Evolutionary conservation across 305 asterid genomes (phyloP), one percentile per base, ranked within the genome.

Genomic region (Fraxinus albicans): DNA sequence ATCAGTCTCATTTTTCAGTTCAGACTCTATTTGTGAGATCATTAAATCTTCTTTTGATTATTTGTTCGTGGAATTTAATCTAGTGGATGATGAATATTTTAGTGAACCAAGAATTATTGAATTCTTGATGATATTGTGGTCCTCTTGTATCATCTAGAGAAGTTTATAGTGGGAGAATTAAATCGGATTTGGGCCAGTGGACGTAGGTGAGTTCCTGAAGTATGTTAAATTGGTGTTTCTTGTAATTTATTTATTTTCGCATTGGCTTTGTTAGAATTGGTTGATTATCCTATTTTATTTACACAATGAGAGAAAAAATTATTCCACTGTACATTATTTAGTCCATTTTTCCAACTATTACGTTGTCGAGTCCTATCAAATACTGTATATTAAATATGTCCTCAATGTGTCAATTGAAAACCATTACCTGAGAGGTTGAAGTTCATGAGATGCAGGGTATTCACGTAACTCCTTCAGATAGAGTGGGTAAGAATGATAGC

Each of bases 401-500:
- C 27, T 8, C 13, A 19, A 69, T 67, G 8, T 27, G 35, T 65
- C 63, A 70, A 12, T 29, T 33, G 44, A 21, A 38, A 83, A 27
- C 25, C 40, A 55, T 86, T 86, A 95, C 99, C 96, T 93, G 29
- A 94, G 97, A 81, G 98, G 94, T 67, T 89, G 94, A 70, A 87
- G 84, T 55, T 91, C 91, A 76, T 87, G 86, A 34, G 94, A 88
- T 77, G 80, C 78, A 10, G 96, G 89, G 78, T 89, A 90, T 79
- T 93, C 90, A 0, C 93, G 92, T 25, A 91, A 82, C 86, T 94
- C 99, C 85, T 91, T 91, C 83, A 94, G 82, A 72, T 90, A 94
- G 73, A 87, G 82, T 0, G 94, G 93, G 81, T 90, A 96, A 29
- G 99, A 94, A 85, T 92, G 93, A 81, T 88, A 92, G 86, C 99